Evolutionary conservation across 192 early-diverging fungal species (phyloP), one percentile per base, ranked within the genome.

Genomic region (Coemansia sp.): DNA sequence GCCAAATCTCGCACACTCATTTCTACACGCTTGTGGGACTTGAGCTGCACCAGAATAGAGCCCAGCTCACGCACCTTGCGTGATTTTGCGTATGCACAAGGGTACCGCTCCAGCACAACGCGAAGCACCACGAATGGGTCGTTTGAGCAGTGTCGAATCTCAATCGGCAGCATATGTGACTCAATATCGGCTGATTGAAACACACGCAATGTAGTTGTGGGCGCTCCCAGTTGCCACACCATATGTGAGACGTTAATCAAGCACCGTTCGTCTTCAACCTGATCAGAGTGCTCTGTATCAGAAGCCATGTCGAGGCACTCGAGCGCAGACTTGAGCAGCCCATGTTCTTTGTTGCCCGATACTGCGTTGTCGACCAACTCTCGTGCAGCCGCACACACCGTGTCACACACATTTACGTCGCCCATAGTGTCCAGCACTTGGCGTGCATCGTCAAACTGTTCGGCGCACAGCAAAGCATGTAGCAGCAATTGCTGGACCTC

Each of bases 341-440:
- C 70, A 3, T 29, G 38, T 2, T 67, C 69, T 43, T 29, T 63
- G 27, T 63, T 60, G 25, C 69, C 62, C 5, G 69, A 61, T 14
- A 69, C 75, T 1, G 77, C 64, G 56, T 73, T 74, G 58, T 74
- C 72, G n/a, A 75, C 63, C 64, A 81, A 43, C 63, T 81, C 72
- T 43, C 66, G 58, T 1, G 65, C 72, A 11, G 64, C 72, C n/a
- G 70, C 60, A n/a, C 67, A 67, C 60, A 67, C 68, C 12, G 68
- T 60, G 14, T 68, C 65, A 10, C 65, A 47, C 3, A 60, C 65
- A 4, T 24, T 39, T 0, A 38, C 19, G 1, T 21, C 11, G 21
- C 61, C 51, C 35, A 58, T 43, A 2, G 52, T 55, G 15, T 67
- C 62, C 12, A 68, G 54, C 37, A 77, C 52, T n/a, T 50, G 41